Evolutionary conservation across 148 eudicot genomes (phyloP).

Genomic region (Agrostemma githago): DNA sequence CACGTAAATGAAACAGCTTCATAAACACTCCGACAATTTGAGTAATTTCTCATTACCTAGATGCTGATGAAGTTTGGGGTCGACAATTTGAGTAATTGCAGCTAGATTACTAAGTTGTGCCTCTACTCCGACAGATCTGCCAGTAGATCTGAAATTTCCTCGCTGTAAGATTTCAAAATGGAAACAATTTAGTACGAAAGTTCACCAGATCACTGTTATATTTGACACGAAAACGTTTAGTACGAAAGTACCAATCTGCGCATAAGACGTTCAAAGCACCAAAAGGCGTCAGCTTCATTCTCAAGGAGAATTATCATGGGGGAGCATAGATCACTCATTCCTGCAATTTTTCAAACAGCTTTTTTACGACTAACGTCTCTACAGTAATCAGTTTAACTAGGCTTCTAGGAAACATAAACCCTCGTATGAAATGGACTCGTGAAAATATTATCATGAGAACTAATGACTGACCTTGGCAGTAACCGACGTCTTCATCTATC

Average conservation of each 20-base stretch:
- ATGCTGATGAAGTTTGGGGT: conserved; percentile 98
- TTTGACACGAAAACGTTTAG: not conserved
- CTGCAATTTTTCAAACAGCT: conserved; percentile 31
- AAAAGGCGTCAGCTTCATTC: conserved; percentile 95
- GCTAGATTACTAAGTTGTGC: conserved; percentile 79
- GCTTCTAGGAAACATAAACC: not conserved
- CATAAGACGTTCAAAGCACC: conserved; percentile 82
- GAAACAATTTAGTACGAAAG: conserved; percentile 1
- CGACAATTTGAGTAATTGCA: conserved; percentile 78
- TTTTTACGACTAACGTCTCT: conserved; percentile 14
- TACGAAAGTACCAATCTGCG: not conserved
- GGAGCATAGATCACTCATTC: conserved; percentile 99
- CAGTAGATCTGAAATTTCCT: conserved; percentile 93
- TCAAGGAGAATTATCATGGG: conserved; percentile 90
- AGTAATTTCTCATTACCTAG: conserved; percentile 40
- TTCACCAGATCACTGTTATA: not conserved
- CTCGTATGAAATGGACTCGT: not conserved
- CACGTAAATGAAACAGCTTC: not conserved
- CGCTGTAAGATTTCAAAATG: conserved; percentile 55
- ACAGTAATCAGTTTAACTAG: not conserved
- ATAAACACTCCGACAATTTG: not conserved
- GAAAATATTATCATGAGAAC: not conserved
- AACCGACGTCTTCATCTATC: conserved; percentile 88
- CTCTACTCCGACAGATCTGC: conserved; percentile 91
- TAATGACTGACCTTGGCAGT: conserved; percentile 80